A percentile compares a stretch with the other conserved stretches of the same genome.
Conservation (phyloP, 441 rosid genomes). For the Euphorbia celastroides region DNA sequence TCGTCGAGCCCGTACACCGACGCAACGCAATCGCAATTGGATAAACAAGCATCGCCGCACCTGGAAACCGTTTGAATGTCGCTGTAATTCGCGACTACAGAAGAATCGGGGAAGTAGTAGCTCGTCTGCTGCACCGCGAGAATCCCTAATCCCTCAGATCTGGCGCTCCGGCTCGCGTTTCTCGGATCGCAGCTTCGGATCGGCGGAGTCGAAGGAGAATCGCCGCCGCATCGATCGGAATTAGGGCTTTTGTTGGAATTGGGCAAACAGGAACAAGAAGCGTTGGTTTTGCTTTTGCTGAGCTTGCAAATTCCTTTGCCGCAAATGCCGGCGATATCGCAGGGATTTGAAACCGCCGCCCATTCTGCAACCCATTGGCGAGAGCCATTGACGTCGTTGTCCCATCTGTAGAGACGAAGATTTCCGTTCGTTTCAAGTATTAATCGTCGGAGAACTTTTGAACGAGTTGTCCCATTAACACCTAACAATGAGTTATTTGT, state of each 20-base stretch:
- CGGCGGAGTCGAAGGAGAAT: slow-evolving; percentile 38
- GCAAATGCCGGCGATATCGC: slow-evolving; percentile 78
- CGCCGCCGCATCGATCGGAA: too few relatives aligned
- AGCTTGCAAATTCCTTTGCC: slow-evolving; percentile 77
- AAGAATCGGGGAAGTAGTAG: slow-evolving; percentile 59
- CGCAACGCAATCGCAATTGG: slow-evolving; percentile 74
- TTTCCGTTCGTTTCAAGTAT: slow-evolving; percentile 75
- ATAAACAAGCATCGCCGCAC: slow-evolving; percentile 75
- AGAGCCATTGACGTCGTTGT: slow-evolving; percentile 67
- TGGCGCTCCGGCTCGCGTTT: slow-evolving; percentile 23
- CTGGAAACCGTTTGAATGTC: slow-evolving; percentile 41
- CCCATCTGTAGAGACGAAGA: slow-evolving; percentile 75
- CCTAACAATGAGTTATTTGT: too few relatives aligned
- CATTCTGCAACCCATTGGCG: slow-evolving; percentile 83
- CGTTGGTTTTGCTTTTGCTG: slow-evolving; percentile 62
- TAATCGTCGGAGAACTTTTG: slow-evolving; percentile 46
- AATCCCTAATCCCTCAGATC: slow-evolving; percentile 26
- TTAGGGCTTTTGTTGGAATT: slow-evolving; percentile 55
- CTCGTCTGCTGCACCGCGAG: slow-evolving; percentile 60
- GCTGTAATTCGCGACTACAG: slow-evolving; percentile 67
- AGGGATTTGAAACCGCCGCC: slow-evolving; percentile 91
- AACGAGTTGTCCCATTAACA: slow-evolving; percentile 34
- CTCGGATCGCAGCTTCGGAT: slow-evolving; percentile 35
- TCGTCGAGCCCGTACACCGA: slow-evolving; percentile 84
- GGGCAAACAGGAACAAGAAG: slow-evolving; percentile 70